phyloP scores from a whole-genome alignment of 140 eudicot genomes.

The Bidens hawaiensis region DNA sequence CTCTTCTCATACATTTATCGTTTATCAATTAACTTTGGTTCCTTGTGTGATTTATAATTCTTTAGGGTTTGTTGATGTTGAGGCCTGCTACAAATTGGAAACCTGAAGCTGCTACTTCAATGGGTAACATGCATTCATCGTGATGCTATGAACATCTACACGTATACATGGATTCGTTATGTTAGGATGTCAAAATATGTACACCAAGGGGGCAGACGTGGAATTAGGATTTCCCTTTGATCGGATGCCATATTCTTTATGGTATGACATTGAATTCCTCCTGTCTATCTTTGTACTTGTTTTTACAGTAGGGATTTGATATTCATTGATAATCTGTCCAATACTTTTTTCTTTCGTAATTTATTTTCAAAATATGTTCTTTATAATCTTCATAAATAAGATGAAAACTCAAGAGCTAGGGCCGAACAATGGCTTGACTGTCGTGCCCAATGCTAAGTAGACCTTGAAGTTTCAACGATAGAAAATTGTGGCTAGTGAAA shows the following conservation, averaged over 20 bases:
- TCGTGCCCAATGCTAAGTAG: too few species aligned
- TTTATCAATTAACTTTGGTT: too few species aligned
- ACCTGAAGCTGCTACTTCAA: slow-evolving; percentile 16
- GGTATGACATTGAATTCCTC: neutral
- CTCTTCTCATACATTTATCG: too few species aligned
- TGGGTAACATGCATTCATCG: slow-evolving; percentile 5
- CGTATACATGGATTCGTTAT: neutral
- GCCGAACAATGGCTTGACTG: too few species aligned
- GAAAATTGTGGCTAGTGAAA: too few species aligned
- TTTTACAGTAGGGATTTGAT: neutral
- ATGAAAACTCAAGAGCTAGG: too few species aligned
- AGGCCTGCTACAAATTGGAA: neutral
- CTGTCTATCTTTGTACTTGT: neutral
- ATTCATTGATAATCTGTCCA: too few species aligned
- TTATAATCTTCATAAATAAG: too few species aligned
- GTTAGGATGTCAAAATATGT: neutral
- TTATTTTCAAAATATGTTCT: too few species aligned
- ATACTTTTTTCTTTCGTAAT: too few species aligned
- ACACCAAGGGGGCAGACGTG: neutral
- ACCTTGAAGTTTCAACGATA: too few species aligned
- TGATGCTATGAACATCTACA: too few species aligned
- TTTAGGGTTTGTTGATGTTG: neutral
- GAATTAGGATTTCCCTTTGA: neutral
- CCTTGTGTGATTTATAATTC: neutral
- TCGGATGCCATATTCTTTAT: neutral